These are phyloP conservation scores for Candida vartiovaarae DNA, from an alignment of 805 yeast genomes.

Conservation along the genomic window DNA sequence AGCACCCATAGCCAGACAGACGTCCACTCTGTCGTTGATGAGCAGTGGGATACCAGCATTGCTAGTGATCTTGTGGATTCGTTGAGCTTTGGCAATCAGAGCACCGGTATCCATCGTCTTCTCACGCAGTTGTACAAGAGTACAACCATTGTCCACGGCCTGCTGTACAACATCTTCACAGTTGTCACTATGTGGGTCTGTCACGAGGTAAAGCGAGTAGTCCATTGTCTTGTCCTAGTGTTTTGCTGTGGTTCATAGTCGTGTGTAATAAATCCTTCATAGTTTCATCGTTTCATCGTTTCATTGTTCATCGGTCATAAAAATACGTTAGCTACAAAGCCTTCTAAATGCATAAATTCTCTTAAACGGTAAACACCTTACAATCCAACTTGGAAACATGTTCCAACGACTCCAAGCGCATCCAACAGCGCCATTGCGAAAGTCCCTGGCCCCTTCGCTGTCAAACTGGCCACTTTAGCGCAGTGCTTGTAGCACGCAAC, in stretches of 20 bases:
- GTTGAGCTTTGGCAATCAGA: conserved; percentile 54
- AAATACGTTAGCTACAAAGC: neutral
- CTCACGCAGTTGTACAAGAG: conserved; percentile 79
- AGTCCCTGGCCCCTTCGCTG: neutral
- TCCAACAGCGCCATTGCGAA: neutral
- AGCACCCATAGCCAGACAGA: conserved; percentile 82
- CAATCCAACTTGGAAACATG: neutral
- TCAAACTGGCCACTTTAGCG: neutral
- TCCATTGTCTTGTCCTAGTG: conserved; percentile 24
- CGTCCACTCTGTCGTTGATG: conserved; percentile 82
- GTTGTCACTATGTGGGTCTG: conserved; percentile 73
- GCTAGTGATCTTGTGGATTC: conserved; percentile 56
- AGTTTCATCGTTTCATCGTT: no score
- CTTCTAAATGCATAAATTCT: neutral
- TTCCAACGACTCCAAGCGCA: neutral
- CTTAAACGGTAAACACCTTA: neutral
- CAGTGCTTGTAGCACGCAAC: conserved; percentile 1
- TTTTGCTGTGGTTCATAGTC: no score
- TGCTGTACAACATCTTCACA: conserved; percentile 48
- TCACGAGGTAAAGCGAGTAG: conserved; percentile 68
- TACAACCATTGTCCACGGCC: conserved; percentile 68
- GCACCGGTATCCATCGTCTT: conserved; percentile 61
- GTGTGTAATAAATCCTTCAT: no score
- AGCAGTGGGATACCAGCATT: conserved; percentile 62
- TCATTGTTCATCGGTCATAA: no score